A percentile compares a stretch with the other conserved stretches of the same genome.
phyloP scores from a whole-genome alignment of 2,329 filamentous ascomycete genomes.

The Achaetomium macrosporum region DNA sequence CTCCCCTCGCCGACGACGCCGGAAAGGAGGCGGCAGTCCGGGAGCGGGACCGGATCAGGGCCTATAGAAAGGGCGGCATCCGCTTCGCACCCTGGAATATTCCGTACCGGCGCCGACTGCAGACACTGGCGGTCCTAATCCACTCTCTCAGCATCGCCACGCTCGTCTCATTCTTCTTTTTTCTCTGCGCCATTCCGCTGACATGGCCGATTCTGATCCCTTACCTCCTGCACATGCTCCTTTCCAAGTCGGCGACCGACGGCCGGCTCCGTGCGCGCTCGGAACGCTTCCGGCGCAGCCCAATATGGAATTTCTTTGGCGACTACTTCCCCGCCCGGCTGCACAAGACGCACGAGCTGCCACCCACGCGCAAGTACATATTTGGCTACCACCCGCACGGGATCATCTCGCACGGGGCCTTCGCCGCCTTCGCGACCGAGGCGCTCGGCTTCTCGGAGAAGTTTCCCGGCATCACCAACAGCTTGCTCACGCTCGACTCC shows the following conservation, averaged over 20 bases:
- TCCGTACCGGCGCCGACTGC: conserved; percentile 63
- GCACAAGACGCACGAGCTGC: conserved; percentile 75
- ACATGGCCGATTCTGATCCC: conserved; percentile 73
- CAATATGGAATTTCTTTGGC: conserved; percentile 82
- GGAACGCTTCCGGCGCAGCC: conserved; percentile 64
- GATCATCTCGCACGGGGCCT: conserved; percentile 95
- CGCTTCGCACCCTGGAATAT: conserved; percentile 78
- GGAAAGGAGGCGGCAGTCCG: conserved; percentile 15
- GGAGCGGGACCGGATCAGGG: conserved; percentile 16
- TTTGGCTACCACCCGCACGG: conserved; percentile 97
- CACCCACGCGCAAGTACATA: conserved; percentile 84
- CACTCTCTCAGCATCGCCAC: conserved; percentile 68
- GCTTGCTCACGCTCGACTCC: conserved; percentile 84
- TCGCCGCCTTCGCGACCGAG: conserved; percentile 85
- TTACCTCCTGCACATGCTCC: conserved; percentile 77
- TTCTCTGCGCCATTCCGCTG: conserved; percentile 85
- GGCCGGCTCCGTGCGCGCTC: conserved; percentile 71
- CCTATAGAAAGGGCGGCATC: conserved; percentile 46
- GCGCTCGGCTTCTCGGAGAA: conserved; percentile 79
- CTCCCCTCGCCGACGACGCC: conserved; percentile 14
- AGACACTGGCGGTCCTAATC: conserved; percentile 71
- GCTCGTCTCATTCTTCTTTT: conserved; percentile 76
- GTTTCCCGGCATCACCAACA: conserved; percentile 94
- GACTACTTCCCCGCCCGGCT: conserved; percentile 87
- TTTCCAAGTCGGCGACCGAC: conserved; percentile 70